Conservation (phyloP, 208 protist species). For the Endotrypanum monterogeii region DNA sequence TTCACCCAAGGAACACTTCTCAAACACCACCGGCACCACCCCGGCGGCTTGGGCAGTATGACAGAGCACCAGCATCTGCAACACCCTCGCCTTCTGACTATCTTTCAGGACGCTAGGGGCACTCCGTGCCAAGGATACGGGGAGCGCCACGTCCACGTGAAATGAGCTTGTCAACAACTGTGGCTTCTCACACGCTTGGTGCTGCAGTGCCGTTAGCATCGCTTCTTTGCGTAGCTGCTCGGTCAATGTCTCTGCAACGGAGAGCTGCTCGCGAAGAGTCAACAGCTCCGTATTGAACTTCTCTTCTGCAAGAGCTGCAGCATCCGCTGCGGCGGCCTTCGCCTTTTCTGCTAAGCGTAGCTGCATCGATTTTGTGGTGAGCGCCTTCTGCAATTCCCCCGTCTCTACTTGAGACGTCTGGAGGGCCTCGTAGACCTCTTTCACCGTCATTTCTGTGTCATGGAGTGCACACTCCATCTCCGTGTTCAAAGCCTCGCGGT, state of each 20-base stretch:
- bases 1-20: conserved; percentile 9
- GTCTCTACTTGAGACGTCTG: conserved; percentile 33
- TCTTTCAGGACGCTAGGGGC: conserved; percentile 6
- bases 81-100: conserved; percentile 16
- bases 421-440: conserved; percentile 52
- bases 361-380: conserved; percentile 13
- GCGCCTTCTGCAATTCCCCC: conserved; percentile 24
- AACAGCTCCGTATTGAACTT: conserved; percentile 40
- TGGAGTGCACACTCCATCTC: conserved; percentile 48
- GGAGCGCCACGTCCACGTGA: conserved; percentile 8
- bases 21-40: conserved; percentile 23
- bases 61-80: conserved; percentile 27
- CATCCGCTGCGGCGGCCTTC: conserved; percentile 11
- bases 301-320: conserved; percentile 38
- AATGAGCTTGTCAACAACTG: conserved; percentile 15
- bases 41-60: conserved; percentile 20
- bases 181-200: conserved; percentile 9
- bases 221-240: conserved; percentile 5
- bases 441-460: conserved; percentile 64
- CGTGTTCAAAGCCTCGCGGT: conserved; percentile 34
- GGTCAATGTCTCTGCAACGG: conserved; percentile 7
- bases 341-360: conserved; percentile 24
- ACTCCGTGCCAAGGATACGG: conserved; percentile 6
- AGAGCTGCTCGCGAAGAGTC: conserved; percentile 18
- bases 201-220: not conserved